A percentile compares a stretch with the other conserved stretches of the same genome.
Conservation (phyloP, 2,329 filamentous ascomycete species). For the Trichoderma endophyticum region DNA sequence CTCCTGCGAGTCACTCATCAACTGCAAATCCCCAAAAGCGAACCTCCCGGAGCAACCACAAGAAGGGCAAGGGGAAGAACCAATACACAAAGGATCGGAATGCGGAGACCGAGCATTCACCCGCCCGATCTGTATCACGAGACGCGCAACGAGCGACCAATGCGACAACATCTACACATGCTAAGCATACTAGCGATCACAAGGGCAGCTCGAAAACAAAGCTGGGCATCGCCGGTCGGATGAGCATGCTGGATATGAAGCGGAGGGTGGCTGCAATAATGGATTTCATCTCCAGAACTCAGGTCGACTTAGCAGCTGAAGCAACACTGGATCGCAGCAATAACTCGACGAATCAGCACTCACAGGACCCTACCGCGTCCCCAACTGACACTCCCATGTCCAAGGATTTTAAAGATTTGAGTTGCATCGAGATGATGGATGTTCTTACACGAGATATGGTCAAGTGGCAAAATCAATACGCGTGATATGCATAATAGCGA, state of each 20-base stretch:
- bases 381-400: slow-evolving; percentile 20
- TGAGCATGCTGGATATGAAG: slow-evolving; percentile 86
- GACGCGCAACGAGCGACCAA: slow-evolving; percentile 42
- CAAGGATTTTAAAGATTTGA: slow-evolving; percentile 70
- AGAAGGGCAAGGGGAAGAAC: slow-evolving; percentile 70
- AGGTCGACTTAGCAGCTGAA: slow-evolving; percentile 78
- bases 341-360: slow-evolving; percentile 32
- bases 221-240: slow-evolving; percentile 57
- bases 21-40: slow-evolving; percentile 55
- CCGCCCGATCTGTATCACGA: slow-evolving; percentile 54
- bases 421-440: slow-evolving; percentile 88
- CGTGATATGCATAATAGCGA: slow-evolving; percentile 33
- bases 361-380: slow-evolving; percentile 20
- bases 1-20: slow-evolving; percentile 44
- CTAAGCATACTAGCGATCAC: slow-evolving; percentile 42
- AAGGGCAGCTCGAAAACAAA: slow-evolving; percentile 56
- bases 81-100: slow-evolving; percentile 80
- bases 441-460: slow-evolving; percentile 74
- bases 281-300: slow-evolving; percentile 85
- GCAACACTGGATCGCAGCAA: slow-evolving; percentile 45
- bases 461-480: slow-evolving; percentile 77
- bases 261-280: slow-evolving; percentile 79
- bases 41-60: slow-evolving; percentile 57
- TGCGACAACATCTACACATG: slow-evolving; percentile 31
- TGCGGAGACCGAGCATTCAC: slow-evolving; percentile 53